A percentile compares a stretch with the other conserved stretches of the same genome.
Evolutionary conservation across 495 filamentous ascomycete species (phyloP).

Genomic region (Pseudomonodictys pantanalensis): DNA sequence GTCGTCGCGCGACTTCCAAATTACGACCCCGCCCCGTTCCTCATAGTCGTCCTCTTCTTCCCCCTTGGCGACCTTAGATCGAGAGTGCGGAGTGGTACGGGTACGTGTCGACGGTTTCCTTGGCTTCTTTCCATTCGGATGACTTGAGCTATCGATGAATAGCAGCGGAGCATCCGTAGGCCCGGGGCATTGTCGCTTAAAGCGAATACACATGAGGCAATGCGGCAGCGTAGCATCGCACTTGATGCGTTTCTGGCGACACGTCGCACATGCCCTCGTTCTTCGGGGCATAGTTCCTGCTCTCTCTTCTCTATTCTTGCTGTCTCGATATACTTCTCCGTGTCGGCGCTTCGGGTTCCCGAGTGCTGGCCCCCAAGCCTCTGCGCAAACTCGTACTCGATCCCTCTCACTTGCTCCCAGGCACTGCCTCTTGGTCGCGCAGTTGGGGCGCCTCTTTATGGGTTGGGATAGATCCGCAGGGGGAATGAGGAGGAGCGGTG

Average conservation of each 20-base stretch:
- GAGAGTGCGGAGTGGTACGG: background rate
- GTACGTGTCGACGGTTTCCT: background rate
- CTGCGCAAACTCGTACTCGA: no score
- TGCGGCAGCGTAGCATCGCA: conserved; percentile 24
- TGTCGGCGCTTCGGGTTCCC: background rate
- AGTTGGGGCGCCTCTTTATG: no score
- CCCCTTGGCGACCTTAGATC: no score
- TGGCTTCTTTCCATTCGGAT: background rate
- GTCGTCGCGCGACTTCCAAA: background rate
- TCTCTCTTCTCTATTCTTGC: background rate
- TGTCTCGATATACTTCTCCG: background rate
- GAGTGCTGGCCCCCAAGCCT: no score
- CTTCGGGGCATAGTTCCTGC: conserved; percentile 8
- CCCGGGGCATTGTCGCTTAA: conserved; percentile 11
- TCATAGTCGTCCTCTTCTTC: no score
- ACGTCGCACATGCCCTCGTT: conserved; percentile 23
- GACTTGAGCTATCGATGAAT: conserved; percentile 13
- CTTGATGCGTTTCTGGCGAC: conserved; percentile 22
- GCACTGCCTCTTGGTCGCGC: no score
- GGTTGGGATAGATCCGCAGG: no score
- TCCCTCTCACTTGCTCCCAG: no score
- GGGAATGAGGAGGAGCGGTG: no score
- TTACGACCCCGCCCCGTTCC: no score
- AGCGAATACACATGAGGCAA: conserved; percentile 21
- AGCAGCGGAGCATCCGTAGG: conserved; percentile 4